Conservation (phyloP, 1,284 basidiomycete genomes). For the Phlebopus sp. region DNA sequence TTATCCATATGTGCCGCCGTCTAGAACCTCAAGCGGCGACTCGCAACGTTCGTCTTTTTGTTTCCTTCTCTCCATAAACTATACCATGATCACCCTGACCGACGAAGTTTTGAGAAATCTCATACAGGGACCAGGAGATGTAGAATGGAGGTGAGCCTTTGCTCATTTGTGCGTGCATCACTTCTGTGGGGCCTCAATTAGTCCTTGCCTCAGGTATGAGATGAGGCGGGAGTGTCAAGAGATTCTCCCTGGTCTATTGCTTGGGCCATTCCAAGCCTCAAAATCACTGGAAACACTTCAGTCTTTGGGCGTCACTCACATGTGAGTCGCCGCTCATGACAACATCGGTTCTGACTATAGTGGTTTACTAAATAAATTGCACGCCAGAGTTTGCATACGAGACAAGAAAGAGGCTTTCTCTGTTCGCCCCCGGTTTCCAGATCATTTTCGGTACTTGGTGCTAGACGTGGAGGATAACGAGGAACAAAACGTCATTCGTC, state of each 20-base stretch:
- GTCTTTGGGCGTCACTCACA: conserved; percentile 75
- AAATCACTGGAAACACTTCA: conserved; percentile 72
- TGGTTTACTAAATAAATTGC: conserved; percentile 1
- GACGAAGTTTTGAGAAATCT: conserved; percentile 60
- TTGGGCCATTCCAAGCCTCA: conserved; percentile 88
- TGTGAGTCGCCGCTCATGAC: conserved; percentile 52
- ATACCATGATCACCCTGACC: conserved; percentile 28
- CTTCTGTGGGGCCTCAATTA: conserved; percentile 5
- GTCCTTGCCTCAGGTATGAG: conserved; percentile 68
- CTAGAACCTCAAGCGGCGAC: conserved; percentile 4
- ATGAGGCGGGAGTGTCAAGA: conserved; percentile 94
- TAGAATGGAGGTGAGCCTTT: conserved; percentile 68
- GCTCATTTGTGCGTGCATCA: conserved; percentile 1
- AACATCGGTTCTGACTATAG: not conserved
- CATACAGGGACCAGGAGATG: conserved; percentile 71
- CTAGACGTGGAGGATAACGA: conserved; percentile 89
- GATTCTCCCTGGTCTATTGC: conserved; percentile 79
- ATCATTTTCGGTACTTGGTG: conserved; percentile 75
- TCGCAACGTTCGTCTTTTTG: conserved; percentile 4
- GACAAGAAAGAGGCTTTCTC: conserved; percentile 86
- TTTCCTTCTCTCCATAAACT: conserved; percentile 9
- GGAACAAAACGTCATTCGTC: conserved; percentile 84
- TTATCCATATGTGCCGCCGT: conserved; percentile 20
- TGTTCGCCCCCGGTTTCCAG: conserved; percentile 82
- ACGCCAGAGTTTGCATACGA: conserved; percentile 76